phyloP scores from a whole-genome alignment of 176 grass and related monocot genomes.

The Oryza brachyantha region DNA sequence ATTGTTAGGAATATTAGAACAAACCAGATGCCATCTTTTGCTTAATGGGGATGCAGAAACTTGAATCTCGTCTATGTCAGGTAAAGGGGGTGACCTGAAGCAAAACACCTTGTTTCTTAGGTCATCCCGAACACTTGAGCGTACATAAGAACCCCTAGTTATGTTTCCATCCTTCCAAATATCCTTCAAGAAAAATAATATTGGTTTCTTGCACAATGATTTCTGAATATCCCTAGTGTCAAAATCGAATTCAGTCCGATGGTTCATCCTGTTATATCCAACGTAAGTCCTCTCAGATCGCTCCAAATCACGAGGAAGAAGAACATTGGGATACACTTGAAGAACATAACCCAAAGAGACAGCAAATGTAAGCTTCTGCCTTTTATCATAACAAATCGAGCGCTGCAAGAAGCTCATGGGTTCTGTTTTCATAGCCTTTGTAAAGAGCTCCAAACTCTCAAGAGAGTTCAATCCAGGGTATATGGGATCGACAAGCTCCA shows the following conservation, averaged over 20 bases:
- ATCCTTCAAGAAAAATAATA: slow-evolving; percentile 81
- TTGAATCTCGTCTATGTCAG: slow-evolving; percentile 69
- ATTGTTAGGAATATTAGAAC: slow-evolving; percentile 33
- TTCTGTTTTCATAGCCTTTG: slow-evolving; percentile 84
- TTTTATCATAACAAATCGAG: slow-evolving; percentile 71
- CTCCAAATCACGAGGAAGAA: slow-evolving; percentile 81
- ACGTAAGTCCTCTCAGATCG: slow-evolving; percentile 71
- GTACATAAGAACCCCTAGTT: slow-evolving; percentile 63
- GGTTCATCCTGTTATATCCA: slow-evolving; percentile 70
- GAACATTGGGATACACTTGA: slow-evolving; percentile 81
- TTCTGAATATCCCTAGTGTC: slow-evolving; percentile 83
- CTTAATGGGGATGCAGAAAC: slow-evolving; percentile 72
- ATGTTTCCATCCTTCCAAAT: slow-evolving; percentile 68
- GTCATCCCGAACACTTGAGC: slow-evolving; percentile 58
- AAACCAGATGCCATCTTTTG: slow-evolving; percentile 91
- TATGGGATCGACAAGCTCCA: slow-evolving; percentile 81
- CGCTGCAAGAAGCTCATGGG: slow-evolving; percentile 87
- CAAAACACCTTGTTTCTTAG: slow-evolving; percentile 93
- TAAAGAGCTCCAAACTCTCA: slow-evolving; percentile 85
- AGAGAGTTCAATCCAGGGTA: slow-evolving; percentile 80
- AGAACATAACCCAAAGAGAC: slow-evolving; percentile 85
- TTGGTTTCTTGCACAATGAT: slow-evolving; percentile 89
- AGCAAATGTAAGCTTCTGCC: slow-evolving; percentile 64
- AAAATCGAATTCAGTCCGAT: slow-evolving; percentile 85
- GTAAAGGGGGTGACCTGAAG: slow-evolving; percentile 68